A percentile compares a stretch with the other conserved stretches of the same genome.
phyloP scores from a whole-genome alignment of 768 basidiomycete genomes.

The Collybiopsis confluens region DNA sequence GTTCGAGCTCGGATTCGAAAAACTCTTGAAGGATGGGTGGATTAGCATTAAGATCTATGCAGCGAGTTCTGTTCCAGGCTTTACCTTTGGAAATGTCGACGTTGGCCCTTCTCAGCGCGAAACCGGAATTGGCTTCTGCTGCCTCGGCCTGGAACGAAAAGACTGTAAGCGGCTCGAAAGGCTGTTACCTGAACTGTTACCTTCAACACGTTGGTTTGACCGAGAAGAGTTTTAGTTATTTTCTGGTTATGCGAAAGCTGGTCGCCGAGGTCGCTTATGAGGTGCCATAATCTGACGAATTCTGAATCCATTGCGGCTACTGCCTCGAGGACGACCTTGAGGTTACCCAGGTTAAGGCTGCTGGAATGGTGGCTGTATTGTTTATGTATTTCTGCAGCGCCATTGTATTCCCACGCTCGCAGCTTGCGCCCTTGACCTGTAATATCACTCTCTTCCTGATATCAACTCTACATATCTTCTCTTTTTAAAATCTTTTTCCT shows the following conservation, averaged over 20 bases:
- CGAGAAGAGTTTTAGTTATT: conserved; percentile 61
- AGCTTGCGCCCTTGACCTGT: background rate
- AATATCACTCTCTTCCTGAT: conserved; percentile 6
- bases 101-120: conserved; percentile 79
- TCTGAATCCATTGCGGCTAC: conserved; percentile 61
- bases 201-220: conserved; percentile 70
- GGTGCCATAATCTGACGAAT: conserved; percentile 70
- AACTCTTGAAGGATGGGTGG: conserved; percentile 59
- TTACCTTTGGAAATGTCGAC: conserved; percentile 81
- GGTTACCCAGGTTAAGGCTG: background rate
- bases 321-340: too few species aligned
- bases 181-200: too few species aligned
- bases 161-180: too few species aligned
- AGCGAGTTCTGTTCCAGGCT: conserved; percentile 13
- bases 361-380: background rate
- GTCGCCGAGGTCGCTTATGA: conserved; percentile 78
- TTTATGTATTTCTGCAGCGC: too few species aligned
- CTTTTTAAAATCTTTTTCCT: conserved; percentile 5
- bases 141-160: conserved; percentile 63
- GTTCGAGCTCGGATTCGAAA: conserved; percentile 91
- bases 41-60: conserved; percentile 26
- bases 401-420: background rate
- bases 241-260: conserved; percentile 82
- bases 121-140: conserved; percentile 64
- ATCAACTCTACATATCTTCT: conserved; percentile 2